phyloP scores from a whole-genome alignment of 2,329 filamentous ascomycete species.

The Hymenoscyphus fraxineus region DNA sequence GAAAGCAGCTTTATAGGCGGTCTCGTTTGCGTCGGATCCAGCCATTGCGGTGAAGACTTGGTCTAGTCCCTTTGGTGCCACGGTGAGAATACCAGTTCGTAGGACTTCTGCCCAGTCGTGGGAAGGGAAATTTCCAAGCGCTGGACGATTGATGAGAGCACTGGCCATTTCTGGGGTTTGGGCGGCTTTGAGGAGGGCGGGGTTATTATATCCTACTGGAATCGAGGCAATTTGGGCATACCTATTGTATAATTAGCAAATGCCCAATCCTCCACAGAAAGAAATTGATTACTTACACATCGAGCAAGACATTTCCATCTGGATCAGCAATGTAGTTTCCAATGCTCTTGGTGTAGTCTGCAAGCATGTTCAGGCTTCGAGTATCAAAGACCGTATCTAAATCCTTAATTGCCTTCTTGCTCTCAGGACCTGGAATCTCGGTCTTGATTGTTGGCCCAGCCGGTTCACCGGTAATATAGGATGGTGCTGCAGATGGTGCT shows the following conservation, averaged over 20 bases:
- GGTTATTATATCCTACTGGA: conserved; percentile 79
- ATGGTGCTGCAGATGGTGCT: conserved; percentile 19
- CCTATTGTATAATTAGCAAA: conserved; percentile 36
- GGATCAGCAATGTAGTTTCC: conserved; percentile 52
- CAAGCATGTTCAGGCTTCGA: conserved; percentile 49
- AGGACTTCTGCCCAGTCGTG: conserved; percentile 71
- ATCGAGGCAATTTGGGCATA: conserved; percentile 84
- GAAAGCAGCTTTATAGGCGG: conserved; percentile 82
- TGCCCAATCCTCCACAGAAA: background rate
- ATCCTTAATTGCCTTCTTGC: conserved; percentile 38
- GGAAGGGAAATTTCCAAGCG: conserved; percentile 76
- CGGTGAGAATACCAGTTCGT: conserved; percentile 65
- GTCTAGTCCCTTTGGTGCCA: conserved; percentile 69
- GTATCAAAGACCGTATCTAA: conserved; percentile 50
- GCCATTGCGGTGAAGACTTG: conserved; percentile 79
- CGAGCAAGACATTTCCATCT: conserved; percentile 47
- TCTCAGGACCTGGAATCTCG: conserved; percentile 39
- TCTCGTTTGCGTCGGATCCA: conserved; percentile 80
- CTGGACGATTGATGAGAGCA: conserved; percentile 73
- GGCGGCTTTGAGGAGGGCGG: conserved; percentile 60
- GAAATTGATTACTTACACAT: conserved; percentile 40
- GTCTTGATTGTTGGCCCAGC: conserved; percentile 34
- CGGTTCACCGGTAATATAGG: conserved; percentile 34
- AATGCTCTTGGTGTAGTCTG: conserved; percentile 49
- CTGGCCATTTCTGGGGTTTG: conserved; percentile 68